Percentiles rank a stretch among this genome's conserved stretches.
phyloP scores from a whole-genome alignment of 148 eudicot genomes.

The Nepenthes gracilis region DNA sequence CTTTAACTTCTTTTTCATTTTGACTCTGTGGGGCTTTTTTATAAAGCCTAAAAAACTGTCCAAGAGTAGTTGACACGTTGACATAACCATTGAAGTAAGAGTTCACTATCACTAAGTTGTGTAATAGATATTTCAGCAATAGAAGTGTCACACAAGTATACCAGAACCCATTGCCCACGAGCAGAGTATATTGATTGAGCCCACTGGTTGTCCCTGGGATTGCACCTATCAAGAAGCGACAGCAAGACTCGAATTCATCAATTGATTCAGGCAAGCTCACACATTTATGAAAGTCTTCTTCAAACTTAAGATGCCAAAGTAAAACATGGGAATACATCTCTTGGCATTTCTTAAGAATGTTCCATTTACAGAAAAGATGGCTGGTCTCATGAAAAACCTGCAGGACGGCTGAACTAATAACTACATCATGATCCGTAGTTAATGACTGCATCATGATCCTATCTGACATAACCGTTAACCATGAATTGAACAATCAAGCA shows the following conservation, averaged over 20 bases:
- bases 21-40: constrained; percentile 49
- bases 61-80: constrained; percentile 42
- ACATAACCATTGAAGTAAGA: constrained; percentile 59
- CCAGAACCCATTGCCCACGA: constrained; percentile 42
- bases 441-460: constrained; percentile 32
- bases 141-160: constrained; percentile 42
- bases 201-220: constrained; percentile 38
- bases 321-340: constrained; percentile 39
- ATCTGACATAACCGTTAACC: constrained; percentile 38
- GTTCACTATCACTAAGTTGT: constrained; percentile 48
- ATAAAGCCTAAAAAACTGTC: constrained; percentile 37
- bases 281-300: constrained; percentile 46
- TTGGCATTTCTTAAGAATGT: constrained; percentile 43
- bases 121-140: constrained; percentile 44
- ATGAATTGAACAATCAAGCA: constrained; percentile 39
- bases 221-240: constrained; percentile 35
- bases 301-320: constrained; percentile 30
- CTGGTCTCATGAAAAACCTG: constrained; percentile 33
- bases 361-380: constrained; percentile 51
- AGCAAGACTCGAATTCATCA: constrained; percentile 47
- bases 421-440: constrained; percentile 45
- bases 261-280: constrained; percentile 35
- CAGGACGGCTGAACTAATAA: constrained; percentile 28
- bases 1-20: constrained; percentile 53
- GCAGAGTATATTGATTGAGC: constrained; percentile 29